phyloP scores from a whole-genome alignment of 2,329 filamentous ascomycete genomes.

The Phoma herbarum region DNA sequence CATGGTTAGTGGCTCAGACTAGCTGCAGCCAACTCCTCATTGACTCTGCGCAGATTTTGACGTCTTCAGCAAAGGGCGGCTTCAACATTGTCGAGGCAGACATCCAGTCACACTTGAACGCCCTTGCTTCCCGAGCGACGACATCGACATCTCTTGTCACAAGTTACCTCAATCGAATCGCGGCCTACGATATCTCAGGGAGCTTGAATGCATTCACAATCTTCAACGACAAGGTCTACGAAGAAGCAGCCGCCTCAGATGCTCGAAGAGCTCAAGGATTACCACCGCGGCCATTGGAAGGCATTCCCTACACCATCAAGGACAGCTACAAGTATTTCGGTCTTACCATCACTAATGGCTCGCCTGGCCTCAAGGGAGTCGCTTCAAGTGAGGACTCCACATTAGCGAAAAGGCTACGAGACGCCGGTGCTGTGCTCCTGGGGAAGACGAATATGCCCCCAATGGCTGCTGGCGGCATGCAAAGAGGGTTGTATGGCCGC shows the following conservation, averaged over 20 bases:
- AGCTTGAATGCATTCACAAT: conserved; percentile 60
- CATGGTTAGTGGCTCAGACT: conserved; percentile 3
- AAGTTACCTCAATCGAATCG: conserved; percentile 59
- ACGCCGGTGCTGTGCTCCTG: conserved; percentile 61
- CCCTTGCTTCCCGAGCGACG: conserved; percentile 52
- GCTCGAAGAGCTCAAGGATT: conserved; percentile 52
- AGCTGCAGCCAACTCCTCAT: neutral
- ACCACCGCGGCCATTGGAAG: conserved; percentile 57
- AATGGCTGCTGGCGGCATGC: conserved; percentile 67
- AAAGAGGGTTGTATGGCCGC: conserved; percentile 64
- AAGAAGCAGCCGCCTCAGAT: conserved; percentile 60
- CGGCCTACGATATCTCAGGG: conserved; percentile 56
- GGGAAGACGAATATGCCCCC: conserved; percentile 69
- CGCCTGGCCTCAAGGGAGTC: conserved; percentile 62
- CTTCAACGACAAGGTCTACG: conserved; percentile 57
- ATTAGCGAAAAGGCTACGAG: conserved; percentile 57
- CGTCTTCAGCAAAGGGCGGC: neutral
- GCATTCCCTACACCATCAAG: conserved; percentile 67
- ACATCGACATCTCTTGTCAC: conserved; percentile 59
- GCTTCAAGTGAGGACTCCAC: conserved; percentile 63
- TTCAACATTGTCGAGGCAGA: conserved; percentile 58
- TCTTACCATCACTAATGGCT: conserved; percentile 64
- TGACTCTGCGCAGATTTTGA: neutral
- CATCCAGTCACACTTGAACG: conserved; percentile 56
- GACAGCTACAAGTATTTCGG: conserved; percentile 65